Conservation (phyloP, 331 rosid species). For the Quercus lobata region DNA sequence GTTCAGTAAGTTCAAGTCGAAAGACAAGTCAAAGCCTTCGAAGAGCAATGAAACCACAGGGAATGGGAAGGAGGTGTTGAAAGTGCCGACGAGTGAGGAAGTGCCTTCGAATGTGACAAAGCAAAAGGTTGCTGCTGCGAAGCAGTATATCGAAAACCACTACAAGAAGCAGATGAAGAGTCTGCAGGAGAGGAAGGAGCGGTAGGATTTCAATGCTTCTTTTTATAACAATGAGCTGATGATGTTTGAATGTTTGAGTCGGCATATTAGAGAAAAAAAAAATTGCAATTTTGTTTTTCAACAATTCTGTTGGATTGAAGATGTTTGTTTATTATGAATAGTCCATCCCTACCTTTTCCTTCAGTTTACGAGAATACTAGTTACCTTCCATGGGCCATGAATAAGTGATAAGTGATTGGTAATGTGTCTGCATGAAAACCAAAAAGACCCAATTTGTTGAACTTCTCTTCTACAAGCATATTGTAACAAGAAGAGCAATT, state of each 20-base stretch:
- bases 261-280: not conserved
- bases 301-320: not conserved
- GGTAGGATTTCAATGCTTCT: constrained; percentile 41
- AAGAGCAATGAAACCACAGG: constrained; percentile 58
- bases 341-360: not conserved
- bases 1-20: constrained; percentile 66
- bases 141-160: constrained; percentile 91
- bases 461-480: not conserved
- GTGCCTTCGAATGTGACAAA: constrained; percentile 80
- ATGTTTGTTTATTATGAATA: not conserved
- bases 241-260: not conserved
- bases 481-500: not conserved
- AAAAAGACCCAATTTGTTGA: not conserved
- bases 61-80: constrained; percentile 48
- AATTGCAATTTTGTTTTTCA: not conserved
- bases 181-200: constrained; percentile 89
- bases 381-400: not conserved
- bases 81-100: constrained; percentile 61
- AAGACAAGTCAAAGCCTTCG: constrained; percentile 57
- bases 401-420: not conserved
- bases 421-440: not conserved
- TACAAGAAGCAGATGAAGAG: constrained; percentile 96
- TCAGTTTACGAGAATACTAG: not conserved
- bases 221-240: not conserved
- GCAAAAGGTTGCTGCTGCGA: constrained; percentile 97